phyloP scores from a whole-genome alignment of 495 filamentous ascomycete species.

The Staphylotrichum longicolle region DNA sequence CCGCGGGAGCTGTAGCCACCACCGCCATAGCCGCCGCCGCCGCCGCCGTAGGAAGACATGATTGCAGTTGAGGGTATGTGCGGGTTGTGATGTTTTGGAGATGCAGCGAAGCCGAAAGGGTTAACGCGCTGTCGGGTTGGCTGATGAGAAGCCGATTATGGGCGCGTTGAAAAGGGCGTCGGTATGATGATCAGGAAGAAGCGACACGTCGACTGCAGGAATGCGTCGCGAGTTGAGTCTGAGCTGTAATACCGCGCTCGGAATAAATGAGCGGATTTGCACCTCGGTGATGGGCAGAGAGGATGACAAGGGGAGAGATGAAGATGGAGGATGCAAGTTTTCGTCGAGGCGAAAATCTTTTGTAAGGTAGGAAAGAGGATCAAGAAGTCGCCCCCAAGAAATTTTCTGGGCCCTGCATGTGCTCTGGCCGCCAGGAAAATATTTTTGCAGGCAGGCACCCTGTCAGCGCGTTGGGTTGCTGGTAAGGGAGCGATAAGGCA shows the following conservation, averaged over 20 bases:
- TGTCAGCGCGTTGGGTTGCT: neutral
- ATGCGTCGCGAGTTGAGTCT: slow-evolving; percentile 7
- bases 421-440: slow-evolving; percentile 12
- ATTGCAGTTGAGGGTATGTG: slow-evolving; percentile 52
- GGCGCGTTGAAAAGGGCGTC: slow-evolving; percentile 3
- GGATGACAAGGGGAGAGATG: slow-evolving; percentile 1
- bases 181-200: slow-evolving; percentile 8
- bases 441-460: slow-evolving; percentile 20
- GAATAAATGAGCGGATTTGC: slow-evolving; percentile 19
- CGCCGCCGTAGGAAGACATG: slow-evolving; percentile 55
- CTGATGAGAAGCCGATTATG: slow-evolving; percentile 2
- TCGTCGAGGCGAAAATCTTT: slow-evolving; percentile 21
- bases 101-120: neutral
- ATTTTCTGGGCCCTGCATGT: slow-evolving; percentile 11
- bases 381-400: slow-evolving; percentile 17
- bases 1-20: slow-evolving; percentile 52
- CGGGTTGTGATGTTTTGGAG: neutral
- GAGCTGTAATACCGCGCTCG: slow-evolving; percentile 2
- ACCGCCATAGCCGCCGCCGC: slow-evolving; percentile 40
- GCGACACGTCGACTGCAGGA: slow-evolving; percentile 14
- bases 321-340: slow-evolving; percentile 14
- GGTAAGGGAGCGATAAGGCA: slow-evolving; percentile 8
- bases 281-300: slow-evolving; percentile 18
- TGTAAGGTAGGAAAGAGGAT: slow-evolving; percentile 13
- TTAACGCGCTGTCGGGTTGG: neutral